phyloP scores from a whole-genome alignment of 495 filamentous ascomycete genomes.

The Tricharina praecox region DNA sequence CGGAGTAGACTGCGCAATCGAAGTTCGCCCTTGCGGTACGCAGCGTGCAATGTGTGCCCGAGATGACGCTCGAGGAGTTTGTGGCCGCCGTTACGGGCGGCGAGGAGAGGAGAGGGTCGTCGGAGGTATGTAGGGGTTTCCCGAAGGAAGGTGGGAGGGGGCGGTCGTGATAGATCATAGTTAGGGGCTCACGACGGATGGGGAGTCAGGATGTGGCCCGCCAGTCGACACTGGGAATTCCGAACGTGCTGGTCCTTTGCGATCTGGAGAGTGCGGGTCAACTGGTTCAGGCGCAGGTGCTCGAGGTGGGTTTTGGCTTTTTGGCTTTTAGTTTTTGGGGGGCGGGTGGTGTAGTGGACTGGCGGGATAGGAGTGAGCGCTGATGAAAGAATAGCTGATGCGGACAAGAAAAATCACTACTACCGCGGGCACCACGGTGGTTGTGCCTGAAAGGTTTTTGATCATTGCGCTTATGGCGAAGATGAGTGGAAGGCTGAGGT shows the following conservation, averaged over 20 bases:
- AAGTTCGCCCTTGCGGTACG: constrained; percentile 54
- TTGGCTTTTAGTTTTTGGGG: no score
- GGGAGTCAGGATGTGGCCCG: no score
- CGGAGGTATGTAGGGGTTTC: not conserved
- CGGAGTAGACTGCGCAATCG: no score
- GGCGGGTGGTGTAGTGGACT: no score
- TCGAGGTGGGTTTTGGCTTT: no score
- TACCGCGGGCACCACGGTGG: no score
- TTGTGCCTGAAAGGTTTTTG: constrained; percentile 67
- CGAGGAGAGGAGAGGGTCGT: constrained; percentile 15
- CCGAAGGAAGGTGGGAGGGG: constrained; percentile 14
- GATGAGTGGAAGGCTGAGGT: constrained; percentile 25
- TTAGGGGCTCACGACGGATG: not conserved
- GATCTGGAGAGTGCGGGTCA: constrained; percentile 54
- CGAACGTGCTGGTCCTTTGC: constrained; percentile 66
- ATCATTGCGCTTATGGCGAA: constrained; percentile 53
- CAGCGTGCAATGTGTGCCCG: constrained; percentile 51
- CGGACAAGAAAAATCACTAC: no score
- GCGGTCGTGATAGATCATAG: not conserved
- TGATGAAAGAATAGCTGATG: constrained; percentile 41
- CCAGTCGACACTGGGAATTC: no score
- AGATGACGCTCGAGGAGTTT: constrained; percentile 67
- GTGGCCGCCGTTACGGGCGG: constrained; percentile 45
- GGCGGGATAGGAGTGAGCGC: no score
- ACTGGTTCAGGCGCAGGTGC: constrained; percentile 67